Evolutionary conservation across 352 stramenopile species (phyloP).

Genomic region (Phytophthora tubulina): DNA sequence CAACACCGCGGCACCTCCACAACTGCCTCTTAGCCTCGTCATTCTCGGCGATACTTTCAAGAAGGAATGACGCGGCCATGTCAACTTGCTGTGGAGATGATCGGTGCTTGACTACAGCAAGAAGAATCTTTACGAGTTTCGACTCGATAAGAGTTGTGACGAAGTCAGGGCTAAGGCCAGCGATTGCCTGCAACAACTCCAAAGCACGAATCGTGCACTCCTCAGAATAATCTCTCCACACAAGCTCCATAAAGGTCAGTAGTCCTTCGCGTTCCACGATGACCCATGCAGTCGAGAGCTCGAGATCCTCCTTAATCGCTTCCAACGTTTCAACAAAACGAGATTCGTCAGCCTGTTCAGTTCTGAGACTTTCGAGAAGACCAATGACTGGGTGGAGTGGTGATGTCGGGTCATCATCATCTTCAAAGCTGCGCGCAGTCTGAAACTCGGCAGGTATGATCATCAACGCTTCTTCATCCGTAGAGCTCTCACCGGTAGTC

Average conservation of each 20-base stretch:
- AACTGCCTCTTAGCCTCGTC: constrained; percentile 55
- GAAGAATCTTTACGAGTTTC: constrained; percentile 57
- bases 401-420: constrained; percentile 25
- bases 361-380: constrained; percentile 46
- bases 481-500: constrained; percentile 25
- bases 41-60: constrained; percentile 55
- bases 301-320: constrained; percentile 44
- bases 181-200: constrained; percentile 53
- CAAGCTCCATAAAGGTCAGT: constrained; percentile 50
- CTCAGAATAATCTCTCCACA: constrained; percentile 53
- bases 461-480: constrained; percentile 40
- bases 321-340: constrained; percentile 45
- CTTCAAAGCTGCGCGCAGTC: constrained; percentile 50
- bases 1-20: constrained; percentile 52
- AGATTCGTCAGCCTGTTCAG: constrained; percentile 36
- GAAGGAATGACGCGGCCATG: constrained; percentile 57
- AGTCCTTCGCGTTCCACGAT: constrained; percentile 56
- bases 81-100: constrained; percentile 57
- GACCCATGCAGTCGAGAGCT: constrained; percentile 39
- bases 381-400: constrained; percentile 29
- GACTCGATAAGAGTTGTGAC: constrained; percentile 53
- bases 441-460: constrained; percentile 47
- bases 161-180: constrained; percentile 47
- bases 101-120: constrained; percentile 54
- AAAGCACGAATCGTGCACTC: constrained; percentile 48